phyloP scores from a whole-genome alignment of 192 early-diverging fungal species.

The Linnemannia hyalina region DNA sequence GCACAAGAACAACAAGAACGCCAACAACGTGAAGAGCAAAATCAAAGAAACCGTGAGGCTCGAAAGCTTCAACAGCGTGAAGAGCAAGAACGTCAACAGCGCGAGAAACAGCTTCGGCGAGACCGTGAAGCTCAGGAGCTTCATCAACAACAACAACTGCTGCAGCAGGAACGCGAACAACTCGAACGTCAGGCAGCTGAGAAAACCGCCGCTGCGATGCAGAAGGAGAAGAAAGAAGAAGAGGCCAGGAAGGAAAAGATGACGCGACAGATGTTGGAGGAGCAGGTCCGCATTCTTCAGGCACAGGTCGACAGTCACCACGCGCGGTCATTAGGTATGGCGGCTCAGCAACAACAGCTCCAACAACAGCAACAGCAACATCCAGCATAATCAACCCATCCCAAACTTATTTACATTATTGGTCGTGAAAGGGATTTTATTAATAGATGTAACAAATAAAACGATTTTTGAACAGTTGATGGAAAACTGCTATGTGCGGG shows the following conservation, averaged over 20 bases:
- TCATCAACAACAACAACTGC: slow-evolving; percentile 3
- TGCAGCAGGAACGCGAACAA: neutral
- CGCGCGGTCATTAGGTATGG: neutral
- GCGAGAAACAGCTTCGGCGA: slow-evolving; percentile 1
- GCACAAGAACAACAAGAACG: neutral
- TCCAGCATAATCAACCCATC: neutral
- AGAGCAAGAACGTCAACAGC: neutral
- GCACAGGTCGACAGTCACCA: slow-evolving; percentile 4
- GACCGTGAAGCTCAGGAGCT: neutral
- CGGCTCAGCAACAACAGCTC: neutral
- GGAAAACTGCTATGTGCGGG: neutral
- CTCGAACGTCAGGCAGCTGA: neutral
- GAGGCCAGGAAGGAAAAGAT: neutral
- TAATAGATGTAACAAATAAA: neutral
- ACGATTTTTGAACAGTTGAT: neutral
- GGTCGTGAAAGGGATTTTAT: neutral
- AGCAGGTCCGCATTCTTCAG: slow-evolving; percentile 14
- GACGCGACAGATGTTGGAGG: slow-evolving; percentile 4
- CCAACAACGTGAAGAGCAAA: neutral
- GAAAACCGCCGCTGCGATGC: neutral
- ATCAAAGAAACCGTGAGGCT: neutral
- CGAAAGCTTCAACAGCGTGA: no score
- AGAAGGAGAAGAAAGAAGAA: neutral
- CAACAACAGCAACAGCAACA: neutral
- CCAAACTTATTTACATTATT: neutral